phyloP scores from a whole-genome alignment of 192 early-diverging fungal species.

The Dimargaris cristalligena region DNA sequence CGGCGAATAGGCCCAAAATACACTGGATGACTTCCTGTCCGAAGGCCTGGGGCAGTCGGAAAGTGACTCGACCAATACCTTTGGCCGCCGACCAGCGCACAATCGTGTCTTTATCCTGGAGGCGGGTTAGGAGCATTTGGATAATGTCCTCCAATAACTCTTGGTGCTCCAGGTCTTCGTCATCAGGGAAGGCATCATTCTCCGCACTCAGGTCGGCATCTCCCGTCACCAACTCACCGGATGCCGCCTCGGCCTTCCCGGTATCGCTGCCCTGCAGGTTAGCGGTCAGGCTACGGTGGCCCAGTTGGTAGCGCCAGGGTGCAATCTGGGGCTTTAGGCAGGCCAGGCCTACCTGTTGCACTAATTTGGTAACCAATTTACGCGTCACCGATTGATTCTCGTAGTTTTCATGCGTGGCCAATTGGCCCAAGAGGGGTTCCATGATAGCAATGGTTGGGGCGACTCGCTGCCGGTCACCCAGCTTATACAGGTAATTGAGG shows the following conservation, averaged over 20 bases:
- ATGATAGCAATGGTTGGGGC: slow-evolving; percentile 31
- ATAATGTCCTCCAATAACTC: background rate
- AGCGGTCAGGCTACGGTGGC: slow-evolving; percentile 14
- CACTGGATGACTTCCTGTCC: slow-evolving; percentile 68
- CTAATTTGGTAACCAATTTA: slow-evolving; percentile 67
- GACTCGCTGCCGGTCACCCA: slow-evolving; percentile 43
- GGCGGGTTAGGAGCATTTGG: slow-evolving; percentile 9
- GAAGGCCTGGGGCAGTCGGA: slow-evolving; percentile 59
- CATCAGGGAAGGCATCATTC: background rate
- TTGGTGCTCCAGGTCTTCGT: background rate
- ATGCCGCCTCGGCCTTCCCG: background rate
- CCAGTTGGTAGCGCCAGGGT: slow-evolving; percentile 51
- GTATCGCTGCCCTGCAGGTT: background rate
- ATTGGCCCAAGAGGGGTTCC: slow-evolving; percentile 21
- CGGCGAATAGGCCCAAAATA: slow-evolving; percentile 64
- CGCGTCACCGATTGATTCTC: slow-evolving; percentile 55
- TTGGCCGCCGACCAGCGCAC: slow-evolving; percentile 97
- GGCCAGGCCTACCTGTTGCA: slow-evolving; percentile 69
- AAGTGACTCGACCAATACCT: slow-evolving; percentile 77
- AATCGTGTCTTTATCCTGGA: slow-evolving; percentile 56
- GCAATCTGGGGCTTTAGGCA: slow-evolving; percentile 52
- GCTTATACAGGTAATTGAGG: slow-evolving; percentile 50
- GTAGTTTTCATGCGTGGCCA: slow-evolving; percentile 31
- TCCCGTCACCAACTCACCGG: background rate
- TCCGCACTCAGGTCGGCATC: background rate